These are phyloP conservation scores for Dioscorea alata DNA, from an alignment of 106 monocot genomes.

Conservation along the genomic window DNA sequence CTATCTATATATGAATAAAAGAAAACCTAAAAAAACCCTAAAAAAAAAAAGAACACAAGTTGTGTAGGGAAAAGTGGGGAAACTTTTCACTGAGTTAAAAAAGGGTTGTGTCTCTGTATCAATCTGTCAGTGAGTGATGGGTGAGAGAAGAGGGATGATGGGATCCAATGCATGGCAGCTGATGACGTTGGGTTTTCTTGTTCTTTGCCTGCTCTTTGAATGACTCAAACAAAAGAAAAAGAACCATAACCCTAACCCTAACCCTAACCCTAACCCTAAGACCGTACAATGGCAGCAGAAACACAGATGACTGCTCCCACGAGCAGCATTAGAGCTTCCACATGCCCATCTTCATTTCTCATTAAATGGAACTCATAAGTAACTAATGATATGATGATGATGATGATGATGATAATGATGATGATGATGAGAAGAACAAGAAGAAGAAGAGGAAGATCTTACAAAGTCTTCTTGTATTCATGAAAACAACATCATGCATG, in stretches of 20 bases:
- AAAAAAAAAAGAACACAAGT: too few species aligned
- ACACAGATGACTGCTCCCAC: conserved; percentile 2
- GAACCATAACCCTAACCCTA: neutral
- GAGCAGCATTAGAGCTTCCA: conserved; percentile 1
- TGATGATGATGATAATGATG: neutral
- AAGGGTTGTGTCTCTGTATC: too few species aligned
- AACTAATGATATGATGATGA: too few species aligned
- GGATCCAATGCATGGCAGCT: neutral
- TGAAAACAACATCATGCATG: neutral
- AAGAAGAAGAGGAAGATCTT: too few species aligned
- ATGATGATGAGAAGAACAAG: neutral
- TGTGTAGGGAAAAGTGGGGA: too few species aligned
- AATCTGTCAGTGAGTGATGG: too few species aligned
- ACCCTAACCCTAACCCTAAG: conserved; percentile 5
- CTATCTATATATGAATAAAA: too few species aligned
- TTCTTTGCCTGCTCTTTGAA: neutral
- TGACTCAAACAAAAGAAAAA: neutral
- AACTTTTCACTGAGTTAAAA: too few species aligned
- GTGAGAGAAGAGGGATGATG: neutral
- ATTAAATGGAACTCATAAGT: neutral
- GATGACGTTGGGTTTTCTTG: neutral
- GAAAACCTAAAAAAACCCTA: too few species aligned
- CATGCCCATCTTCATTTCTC: neutral
- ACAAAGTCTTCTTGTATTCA: too few species aligned
- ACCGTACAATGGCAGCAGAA: neutral